A percentile compares a stretch with the other conserved stretches of the same genome.
phyloP scores from a whole-genome alignment of 345 rosid species.

The Geranium rotundifolium region DNA sequence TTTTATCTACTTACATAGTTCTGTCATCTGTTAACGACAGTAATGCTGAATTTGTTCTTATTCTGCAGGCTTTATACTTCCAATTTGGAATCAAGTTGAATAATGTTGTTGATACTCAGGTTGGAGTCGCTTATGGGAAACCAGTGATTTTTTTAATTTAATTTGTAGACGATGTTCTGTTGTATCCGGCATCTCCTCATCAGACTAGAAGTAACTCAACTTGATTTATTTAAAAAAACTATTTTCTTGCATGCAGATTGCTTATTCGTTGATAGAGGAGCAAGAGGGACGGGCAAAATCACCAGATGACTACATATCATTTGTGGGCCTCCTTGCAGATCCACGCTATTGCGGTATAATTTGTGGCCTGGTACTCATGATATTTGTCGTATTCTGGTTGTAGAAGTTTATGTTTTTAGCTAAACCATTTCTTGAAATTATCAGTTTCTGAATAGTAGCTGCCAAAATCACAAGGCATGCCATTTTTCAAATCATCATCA shows the following conservation, averaged over 20 bases:
- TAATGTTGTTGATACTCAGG: conserved; percentile 91
- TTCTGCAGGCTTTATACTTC: conserved; percentile 68
- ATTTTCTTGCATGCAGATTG: conserved; percentile 43
- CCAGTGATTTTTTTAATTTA: too few relatives aligned
- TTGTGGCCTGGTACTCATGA: conserved; percentile 21
- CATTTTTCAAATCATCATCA: too few relatives aligned
- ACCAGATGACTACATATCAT: conserved; percentile 73
- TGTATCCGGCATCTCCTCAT: too few relatives aligned
- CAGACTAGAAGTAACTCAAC: neutral
- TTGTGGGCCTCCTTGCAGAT: conserved; percentile 93
- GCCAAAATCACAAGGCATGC: too few relatives aligned
- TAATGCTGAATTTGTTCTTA: conserved; percentile 3
- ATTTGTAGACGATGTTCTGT: too few relatives aligned
- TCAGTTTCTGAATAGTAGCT: neutral
- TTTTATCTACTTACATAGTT: conserved; percentile 15
- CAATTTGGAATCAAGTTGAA: conserved; percentile 84
- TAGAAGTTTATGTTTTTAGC: neutral
- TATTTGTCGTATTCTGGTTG: conserved; percentile 12
- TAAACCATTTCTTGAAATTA: neutral
- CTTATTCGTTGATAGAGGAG: conserved; percentile 76
- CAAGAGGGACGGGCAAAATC: conserved; percentile 65
- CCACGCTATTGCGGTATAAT: conserved; percentile 89
- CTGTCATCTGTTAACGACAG: conserved; percentile 7
- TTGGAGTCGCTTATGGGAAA: conserved; percentile 3
- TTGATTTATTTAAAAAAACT: neutral